Base-by-base conservation (phyloP, 768 basidiomycete species). In the Termitomyces heimii region DNA sequence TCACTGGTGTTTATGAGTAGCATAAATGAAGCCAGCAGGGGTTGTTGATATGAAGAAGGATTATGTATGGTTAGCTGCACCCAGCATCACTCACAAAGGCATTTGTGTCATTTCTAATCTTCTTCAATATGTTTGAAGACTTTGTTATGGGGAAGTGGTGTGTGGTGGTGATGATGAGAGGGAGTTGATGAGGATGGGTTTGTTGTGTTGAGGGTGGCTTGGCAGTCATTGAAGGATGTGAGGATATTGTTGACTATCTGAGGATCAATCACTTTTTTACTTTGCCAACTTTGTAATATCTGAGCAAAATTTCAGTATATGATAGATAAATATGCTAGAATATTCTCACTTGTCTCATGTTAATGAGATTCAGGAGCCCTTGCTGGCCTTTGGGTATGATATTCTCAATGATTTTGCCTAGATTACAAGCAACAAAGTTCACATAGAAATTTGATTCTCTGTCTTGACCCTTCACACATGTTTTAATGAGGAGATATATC, bases 261-360 rank as follows among this genome's bases (percentile, higher is more conserved):
- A n/a, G 89, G 84, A 58, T 93, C 90, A 31, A 96, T 75, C 13
- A 94, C 81, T n/a, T 92, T 84, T 71, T 94, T 93, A 59, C 78
- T 86, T 40, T 92, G 76, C 92, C 94, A 95, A 62, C 82, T 92
- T 68, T 94, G 91, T n/a, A n/a, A n/a, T n/a, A n/a, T n/a, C n/a
- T n/a, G n/a, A n/a, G n/a, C n/a, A n/a, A n/a, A n/a, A n/a, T n/a
- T n/a, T n/a, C n/a, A n/a, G n/a, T n/a, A n/a, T n/a, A n/a, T n/a
- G n/a, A n/a, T n/a, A n/a, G n/a, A n/a, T n/a, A n/a, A n/a, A n/a
- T n/a, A n/a, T n/a, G n/a, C n/a, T n/a, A n/a, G n/a, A n/a, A n/a
- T n/a, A n/a, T n/a, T n/a, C n/a, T n/a, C n/a, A n/a, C n/a, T n/a
- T n/a, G n/a, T n/a, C n/a, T n/a, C n/a, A n/a, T n/a, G 96, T 78